These are phyloP conservation scores for Croton setiger DNA, from an alignment of 441 rosid genomes.

Conservation along the genomic window DNA sequence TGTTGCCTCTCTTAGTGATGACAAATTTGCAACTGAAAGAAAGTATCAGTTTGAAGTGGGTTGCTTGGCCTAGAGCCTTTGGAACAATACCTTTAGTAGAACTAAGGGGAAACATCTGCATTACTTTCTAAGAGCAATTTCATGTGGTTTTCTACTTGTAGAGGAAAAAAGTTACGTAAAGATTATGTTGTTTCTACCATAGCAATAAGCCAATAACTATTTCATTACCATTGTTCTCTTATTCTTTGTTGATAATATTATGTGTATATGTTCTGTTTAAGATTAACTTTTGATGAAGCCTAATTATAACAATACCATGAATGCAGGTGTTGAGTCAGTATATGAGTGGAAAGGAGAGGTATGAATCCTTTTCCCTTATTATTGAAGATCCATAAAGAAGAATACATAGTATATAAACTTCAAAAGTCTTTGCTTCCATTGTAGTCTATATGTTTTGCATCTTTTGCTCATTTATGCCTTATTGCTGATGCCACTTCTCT, in stretches of 20 bases:
- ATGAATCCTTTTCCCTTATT: background rate
- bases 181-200: background rate
- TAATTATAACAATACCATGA: background rate
- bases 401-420: background rate
- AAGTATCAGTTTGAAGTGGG: background rate
- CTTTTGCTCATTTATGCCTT: slow-evolving; percentile 2
- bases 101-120: background rate
- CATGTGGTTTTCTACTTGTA: background rate
- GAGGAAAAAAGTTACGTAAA: background rate
- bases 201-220: background rate
- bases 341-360: slow-evolving; percentile 29
- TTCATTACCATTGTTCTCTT: background rate
- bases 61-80: background rate
- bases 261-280: background rate
- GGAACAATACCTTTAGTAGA: background rate
- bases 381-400: background rate
- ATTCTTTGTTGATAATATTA: background rate
- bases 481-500: background rate
- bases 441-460: background rate
- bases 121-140: background rate
- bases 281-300: slow-evolving; percentile 2
- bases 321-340: slow-evolving; percentile 25
- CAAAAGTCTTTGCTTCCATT: background rate
- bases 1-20: background rate
- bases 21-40: background rate